Evolutionary conservation across 495 filamentous ascomycete genomes (phyloP).

Genomic region (Baudoinia panamericana): DNA sequence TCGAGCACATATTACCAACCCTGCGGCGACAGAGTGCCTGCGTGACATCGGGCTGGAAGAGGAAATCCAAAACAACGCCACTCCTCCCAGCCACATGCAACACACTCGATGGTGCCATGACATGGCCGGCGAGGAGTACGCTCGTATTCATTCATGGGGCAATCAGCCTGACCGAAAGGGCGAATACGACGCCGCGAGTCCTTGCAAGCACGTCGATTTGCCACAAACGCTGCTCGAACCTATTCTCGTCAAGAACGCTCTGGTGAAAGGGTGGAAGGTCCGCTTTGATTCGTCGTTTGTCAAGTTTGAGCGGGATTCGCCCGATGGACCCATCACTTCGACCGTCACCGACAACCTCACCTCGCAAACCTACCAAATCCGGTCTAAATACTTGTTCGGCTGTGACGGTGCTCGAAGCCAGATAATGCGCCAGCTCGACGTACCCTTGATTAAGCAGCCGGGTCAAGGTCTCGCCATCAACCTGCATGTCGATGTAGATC

Average conservation of each 20-base stretch:
- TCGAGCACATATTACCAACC: constrained; percentile 45
- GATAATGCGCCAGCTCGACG: constrained; percentile 36
- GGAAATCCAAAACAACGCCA: constrained; percentile 31
- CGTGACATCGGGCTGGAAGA: constrained; percentile 43
- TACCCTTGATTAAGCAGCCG: constrained; percentile 39
- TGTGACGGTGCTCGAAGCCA: constrained; percentile 43
- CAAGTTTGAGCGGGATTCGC: constrained; percentile 21
- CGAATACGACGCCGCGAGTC: constrained; percentile 37
- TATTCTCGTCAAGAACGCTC: constrained; percentile 31
- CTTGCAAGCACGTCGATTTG: constrained; percentile 33
- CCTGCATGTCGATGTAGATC: constrained; percentile 39
- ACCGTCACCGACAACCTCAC: constrained; percentile 34
- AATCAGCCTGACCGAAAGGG: constrained; percentile 37
- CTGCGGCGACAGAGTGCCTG: constrained; percentile 46
- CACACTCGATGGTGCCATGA: constrained; percentile 41
- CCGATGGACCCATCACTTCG: constrained; percentile 26
- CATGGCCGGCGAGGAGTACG: constrained; percentile 44
- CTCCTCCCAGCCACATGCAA: constrained; percentile 32
- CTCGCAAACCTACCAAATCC: constrained; percentile 31
- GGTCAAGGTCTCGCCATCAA: constrained; percentile 44
- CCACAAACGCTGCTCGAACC: constrained; percentile 37
- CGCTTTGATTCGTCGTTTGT: constrained; percentile 33
- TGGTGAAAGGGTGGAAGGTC: constrained; percentile 28
- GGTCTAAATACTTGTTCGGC: constrained; percentile 44
- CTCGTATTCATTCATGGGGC: constrained; percentile 40